A percentile compares a stretch with the other conserved stretches of the same genome.
phyloP scores from a whole-genome alignment of 805 yeast genomes.

The Deakozyma indianensis region DNA sequence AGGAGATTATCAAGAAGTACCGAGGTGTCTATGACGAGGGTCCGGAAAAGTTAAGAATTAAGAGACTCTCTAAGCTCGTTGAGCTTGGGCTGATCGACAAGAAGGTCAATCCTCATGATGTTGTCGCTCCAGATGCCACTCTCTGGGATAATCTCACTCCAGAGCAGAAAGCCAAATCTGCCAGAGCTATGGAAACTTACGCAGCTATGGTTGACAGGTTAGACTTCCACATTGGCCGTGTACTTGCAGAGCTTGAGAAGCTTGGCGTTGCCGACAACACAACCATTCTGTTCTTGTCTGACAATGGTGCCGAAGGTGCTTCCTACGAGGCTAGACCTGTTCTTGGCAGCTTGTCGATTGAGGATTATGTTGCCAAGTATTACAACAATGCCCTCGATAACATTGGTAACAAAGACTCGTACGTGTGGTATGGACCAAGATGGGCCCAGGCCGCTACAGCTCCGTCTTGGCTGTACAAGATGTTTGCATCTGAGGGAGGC shows the following conservation, averaged over 20 bases:
- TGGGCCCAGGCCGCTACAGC: conserved; percentile 56
- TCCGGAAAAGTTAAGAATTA: conserved; percentile 28
- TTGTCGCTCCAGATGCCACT: conserved; percentile 27
- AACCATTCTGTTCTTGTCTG: conserved; percentile 43
- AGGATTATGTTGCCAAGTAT: conserved; percentile 19
- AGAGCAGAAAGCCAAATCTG: conserved; percentile 24
- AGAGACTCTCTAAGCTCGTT: conserved; percentile 27
- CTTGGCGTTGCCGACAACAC: conserved; percentile 39
- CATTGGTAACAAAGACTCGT: conserved; percentile 34
- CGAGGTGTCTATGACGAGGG: conserved; percentile 34
- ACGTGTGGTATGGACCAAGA: conserved; percentile 38
- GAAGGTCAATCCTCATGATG: conserved; percentile 30
- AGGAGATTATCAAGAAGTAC: conserved; percentile 31
- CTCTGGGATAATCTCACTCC: conserved; percentile 30
- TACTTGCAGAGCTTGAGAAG: conserved; percentile 27
- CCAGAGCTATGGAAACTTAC: conserved; percentile 38
- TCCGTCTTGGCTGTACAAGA: conserved; percentile 38
- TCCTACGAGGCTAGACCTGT: conserved; percentile 42
- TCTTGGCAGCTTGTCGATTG: conserved; percentile 15
- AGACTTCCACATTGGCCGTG: conserved; percentile 38
- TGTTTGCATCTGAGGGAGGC: conserved; percentile 49
- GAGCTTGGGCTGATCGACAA: conserved; percentile 34
- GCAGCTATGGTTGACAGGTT: conserved; percentile 52
- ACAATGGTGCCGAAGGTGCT: conserved; percentile 54
- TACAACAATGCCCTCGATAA: conserved; percentile 32